phyloP scores from a whole-genome alignment of 2,329 filamentous ascomycete genomes.

The Talaromyces atroroseus region DNA sequence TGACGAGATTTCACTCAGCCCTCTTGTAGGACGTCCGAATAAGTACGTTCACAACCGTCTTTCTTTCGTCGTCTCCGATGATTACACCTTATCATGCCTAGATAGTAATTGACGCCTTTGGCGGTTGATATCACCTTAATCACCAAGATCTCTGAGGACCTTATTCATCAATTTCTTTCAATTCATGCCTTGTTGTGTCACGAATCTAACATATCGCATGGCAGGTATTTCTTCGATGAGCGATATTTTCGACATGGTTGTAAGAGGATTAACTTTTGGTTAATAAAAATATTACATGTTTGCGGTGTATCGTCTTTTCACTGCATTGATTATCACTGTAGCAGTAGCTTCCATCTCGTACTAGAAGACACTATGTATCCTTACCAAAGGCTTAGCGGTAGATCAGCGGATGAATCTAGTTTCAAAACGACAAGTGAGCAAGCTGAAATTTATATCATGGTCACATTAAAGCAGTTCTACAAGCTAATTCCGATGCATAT shows the following conservation, averaged over 20 bases:
- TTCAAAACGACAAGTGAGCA: background rate
- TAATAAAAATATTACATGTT: too few species aligned
- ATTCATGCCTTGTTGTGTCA: background rate
- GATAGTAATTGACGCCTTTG: slow-evolving; percentile 62
- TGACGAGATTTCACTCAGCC: background rate
- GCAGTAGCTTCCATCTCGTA: too few species aligned
- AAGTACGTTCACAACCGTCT: slow-evolving; percentile 23
- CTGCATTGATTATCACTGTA: too few species aligned
- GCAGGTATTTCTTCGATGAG: background rate
- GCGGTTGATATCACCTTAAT: slow-evolving; percentile 53
- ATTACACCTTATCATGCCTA: slow-evolving; percentile 61
- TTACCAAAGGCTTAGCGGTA: background rate
- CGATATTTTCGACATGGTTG: too few species aligned
- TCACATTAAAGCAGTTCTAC: slow-evolving; percentile 7
- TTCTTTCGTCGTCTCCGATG: slow-evolving; percentile 38
- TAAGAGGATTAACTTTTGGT: too few species aligned
- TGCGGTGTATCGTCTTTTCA: too few species aligned
- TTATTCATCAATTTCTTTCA: background rate
- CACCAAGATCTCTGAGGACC: slow-evolving; percentile 66
- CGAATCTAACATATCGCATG: background rate
- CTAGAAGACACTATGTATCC: too few species aligned
- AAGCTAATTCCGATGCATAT: slow-evolving; percentile 4
- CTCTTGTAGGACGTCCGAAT: background rate
- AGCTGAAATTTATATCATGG: background rate
- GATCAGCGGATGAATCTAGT: background rate